Percentiles rank a stretch among this genome's conserved stretches.
These are phyloP conservation scores for Allomyces macrogynus DNA, from an alignment of 192 early-diverging fungal genomes.

Conservation along the genomic window DNA sequence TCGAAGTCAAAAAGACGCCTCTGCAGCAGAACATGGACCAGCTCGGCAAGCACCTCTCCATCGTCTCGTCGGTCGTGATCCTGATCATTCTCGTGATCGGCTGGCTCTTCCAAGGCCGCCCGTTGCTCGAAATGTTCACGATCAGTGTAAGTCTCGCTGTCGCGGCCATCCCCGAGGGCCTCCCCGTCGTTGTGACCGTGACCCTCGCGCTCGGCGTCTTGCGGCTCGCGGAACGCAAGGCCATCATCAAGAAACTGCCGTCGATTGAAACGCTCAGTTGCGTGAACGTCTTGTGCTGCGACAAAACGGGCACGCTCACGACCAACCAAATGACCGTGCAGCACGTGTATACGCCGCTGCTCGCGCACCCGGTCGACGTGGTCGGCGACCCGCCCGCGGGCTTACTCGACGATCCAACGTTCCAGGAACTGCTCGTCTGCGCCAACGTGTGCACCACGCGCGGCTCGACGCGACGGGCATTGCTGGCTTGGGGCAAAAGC, in stretches of 20 bases:
- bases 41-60: constrained; percentile 69
- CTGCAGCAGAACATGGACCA: constrained; percentile 88
- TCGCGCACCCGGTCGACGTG: constrained; percentile 11
- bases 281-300: constrained; percentile 89
- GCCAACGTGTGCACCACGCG: constrained; percentile 84
- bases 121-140: constrained; percentile 87
- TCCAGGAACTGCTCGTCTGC: constrained; percentile 26
- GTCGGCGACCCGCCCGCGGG: constrained; percentile 12
- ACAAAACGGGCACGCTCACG: constrained; percentile 96
- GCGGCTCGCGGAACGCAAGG: constrained; percentile 73
- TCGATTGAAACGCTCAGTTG: constrained; percentile 85
- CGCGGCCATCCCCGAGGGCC: constrained; percentile 93
- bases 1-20: constrained; percentile 75
- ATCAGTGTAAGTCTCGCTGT: constrained; percentile 85
- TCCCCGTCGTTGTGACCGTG: constrained; percentile 92
- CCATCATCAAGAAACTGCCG: constrained; percentile 87
- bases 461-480: constrained; percentile 46
- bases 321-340: constrained; percentile 89
- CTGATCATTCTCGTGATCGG: constrained; percentile 66
- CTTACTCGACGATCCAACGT: constrained; percentile 19
- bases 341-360: constrained; percentile 40
- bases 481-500: constrained; percentile 69
- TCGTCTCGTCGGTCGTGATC: constrained; percentile 74
- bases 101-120: constrained; percentile 55
- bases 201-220: constrained; percentile 84